Conservation (phyloP, 2,329 filamentous ascomycete genomes). For the Bretziella fagacearum region DNA sequence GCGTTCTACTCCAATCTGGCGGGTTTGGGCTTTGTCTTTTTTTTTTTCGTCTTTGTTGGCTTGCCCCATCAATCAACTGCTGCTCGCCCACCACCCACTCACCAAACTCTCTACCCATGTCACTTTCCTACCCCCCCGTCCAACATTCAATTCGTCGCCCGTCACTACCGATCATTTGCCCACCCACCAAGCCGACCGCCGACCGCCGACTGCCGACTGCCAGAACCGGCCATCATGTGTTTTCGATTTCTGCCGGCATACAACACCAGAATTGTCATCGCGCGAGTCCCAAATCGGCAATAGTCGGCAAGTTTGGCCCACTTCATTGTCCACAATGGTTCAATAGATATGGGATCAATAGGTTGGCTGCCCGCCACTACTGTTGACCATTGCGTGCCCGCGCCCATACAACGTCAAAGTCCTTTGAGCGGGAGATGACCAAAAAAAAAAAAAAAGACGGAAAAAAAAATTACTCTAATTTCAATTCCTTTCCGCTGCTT, state of each 20-base stretch:
- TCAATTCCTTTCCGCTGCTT: neutral
- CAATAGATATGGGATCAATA: neutral
- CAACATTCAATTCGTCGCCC: neutral
- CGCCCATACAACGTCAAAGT: neutral
- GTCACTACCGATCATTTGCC: neutral
- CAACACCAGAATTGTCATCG: neutral
- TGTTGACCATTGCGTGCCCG: neutral
- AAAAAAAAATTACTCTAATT: slow-evolving; percentile 1
- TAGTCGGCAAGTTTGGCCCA: too few relatives aligned
- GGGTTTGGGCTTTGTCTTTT: neutral
- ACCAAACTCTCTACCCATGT: neutral
- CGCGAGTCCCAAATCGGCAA: too few relatives aligned
- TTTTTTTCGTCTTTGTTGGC: slow-evolving; percentile 3
- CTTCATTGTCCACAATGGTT: neutral
- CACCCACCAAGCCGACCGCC: neutral
- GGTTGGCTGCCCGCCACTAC: neutral
- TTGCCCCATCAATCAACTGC: slow-evolving; percentile 4
- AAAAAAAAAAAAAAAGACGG: neutral
- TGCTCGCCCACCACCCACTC: neutral
- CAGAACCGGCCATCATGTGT: neutral
- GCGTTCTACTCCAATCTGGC: too few relatives aligned
- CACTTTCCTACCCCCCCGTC: too few relatives aligned
- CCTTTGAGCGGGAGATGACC: neutral
- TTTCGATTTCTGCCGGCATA: neutral
- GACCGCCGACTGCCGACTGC: neutral